Base-by-base conservation (phyloP, 352 stramenopile species). In the Globisporangium sylvaticum region DNA sequence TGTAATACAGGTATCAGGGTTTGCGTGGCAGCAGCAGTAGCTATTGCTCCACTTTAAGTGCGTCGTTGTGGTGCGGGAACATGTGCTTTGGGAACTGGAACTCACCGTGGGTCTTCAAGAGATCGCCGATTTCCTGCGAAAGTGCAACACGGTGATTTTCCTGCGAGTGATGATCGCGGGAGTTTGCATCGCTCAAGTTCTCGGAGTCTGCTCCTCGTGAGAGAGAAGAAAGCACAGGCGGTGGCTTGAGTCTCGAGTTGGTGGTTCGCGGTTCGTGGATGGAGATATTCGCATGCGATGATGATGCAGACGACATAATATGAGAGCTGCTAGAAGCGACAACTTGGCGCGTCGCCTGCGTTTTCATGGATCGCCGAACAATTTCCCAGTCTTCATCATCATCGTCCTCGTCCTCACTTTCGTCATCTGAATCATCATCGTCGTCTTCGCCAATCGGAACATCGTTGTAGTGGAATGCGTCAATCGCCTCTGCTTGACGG, bases 381-480 rank as follows among this genome's bases (percentile, higher is more conserved):
- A 71, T 63, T 68, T 80, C 74, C 78, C 76, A 87, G 32, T 87
- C 75, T 14, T 76, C 62, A 3, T 69, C 65, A 15, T 74, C 70
- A 27, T 68, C 55, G 25, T 60, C 64, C 7, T 66, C 63, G n/a
- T 55, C 58, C 3, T 44, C 37, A 6, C 10, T 6, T 22, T 50
- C 60, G 1, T 54, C 34, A 31, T 67, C 37, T 44, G 37, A 7
- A n/a, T 20, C 39, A 48, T 20, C 14, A n/a, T n/a, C 60, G 39
- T 59, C 60, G 37, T 59, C 44, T 14, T 52, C 27, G 14, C 62
- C 37, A 24, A 25, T 29, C 4, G 34, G 22, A 7, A 61, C 55
- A 22, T 59, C 32, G 8, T 12, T 12, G 4, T 27, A 52, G 24
- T 67, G 32, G 15, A 14, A 39, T 25, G 22, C 20, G 4, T 68